Evolutionary conservation across 176 grass and related monocot species (phyloP).

Genomic region (Dendrocalamus sinicus): DNA sequence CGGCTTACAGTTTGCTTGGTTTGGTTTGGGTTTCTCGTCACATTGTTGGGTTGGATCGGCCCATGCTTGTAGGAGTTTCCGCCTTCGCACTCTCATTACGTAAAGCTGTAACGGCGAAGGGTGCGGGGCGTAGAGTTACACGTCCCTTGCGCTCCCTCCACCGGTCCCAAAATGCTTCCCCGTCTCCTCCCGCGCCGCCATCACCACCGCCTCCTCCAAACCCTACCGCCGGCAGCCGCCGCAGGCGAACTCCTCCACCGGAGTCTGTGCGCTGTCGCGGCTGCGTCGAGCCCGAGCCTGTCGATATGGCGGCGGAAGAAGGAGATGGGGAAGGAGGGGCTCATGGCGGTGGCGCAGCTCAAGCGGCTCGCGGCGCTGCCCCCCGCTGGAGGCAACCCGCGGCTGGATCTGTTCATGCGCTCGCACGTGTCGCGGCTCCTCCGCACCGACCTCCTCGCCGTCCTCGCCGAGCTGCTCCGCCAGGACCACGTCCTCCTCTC

Average conservation of each 20-base stretch:
- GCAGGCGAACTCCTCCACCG: neutral
- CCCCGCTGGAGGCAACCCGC: slow-evolving; percentile 34
- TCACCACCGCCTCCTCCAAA: slow-evolving; percentile 30
- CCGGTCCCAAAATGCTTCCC: slow-evolving; percentile 30
- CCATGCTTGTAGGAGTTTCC: neutral
- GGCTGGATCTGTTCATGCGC: slow-evolving; percentile 75
- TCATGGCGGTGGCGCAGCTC: slow-evolving; percentile 82
- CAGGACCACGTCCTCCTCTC: slow-evolving; percentile 82
- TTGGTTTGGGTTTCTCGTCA: neutral
- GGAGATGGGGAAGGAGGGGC: slow-evolving; percentile 95
- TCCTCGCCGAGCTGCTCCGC: slow-evolving; percentile 78
- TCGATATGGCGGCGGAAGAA: slow-evolving; percentile 94
- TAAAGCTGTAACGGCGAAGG: neutral
- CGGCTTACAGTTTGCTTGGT: neutral
- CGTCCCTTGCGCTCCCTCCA: neutral
- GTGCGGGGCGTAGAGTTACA: neutral
- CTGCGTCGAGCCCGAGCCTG: slow-evolving; percentile 63
- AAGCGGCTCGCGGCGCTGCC: slow-evolving; percentile 75
- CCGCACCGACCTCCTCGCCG: slow-evolving; percentile 81
- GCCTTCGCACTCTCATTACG: neutral
- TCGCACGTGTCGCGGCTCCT: slow-evolving; percentile 82
- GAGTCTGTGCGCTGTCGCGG: slow-evolving; percentile 44
- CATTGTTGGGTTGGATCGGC: neutral
- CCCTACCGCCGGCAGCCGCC: slow-evolving; percentile 22
- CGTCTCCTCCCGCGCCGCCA: slow-evolving; percentile 39